A percentile compares a stretch with the other conserved stretches of the same genome.
Evolutionary conservation across 805 yeast genomes (phyloP).

Genomic region (Yarrowia divulgata): DNA sequence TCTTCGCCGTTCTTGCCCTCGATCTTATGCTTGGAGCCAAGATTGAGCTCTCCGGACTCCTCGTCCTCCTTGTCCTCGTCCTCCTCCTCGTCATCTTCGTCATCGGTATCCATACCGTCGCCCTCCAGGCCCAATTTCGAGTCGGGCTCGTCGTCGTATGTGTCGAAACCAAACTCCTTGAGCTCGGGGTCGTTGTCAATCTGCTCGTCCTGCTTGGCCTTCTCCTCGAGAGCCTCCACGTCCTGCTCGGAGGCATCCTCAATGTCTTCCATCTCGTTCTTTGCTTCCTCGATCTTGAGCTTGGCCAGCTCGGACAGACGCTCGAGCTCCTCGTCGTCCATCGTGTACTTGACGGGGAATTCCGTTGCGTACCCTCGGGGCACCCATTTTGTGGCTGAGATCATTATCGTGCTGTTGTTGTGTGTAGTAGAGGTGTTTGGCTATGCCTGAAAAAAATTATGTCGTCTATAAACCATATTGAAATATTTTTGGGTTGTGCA

Average conservation of each 20-base stretch:
- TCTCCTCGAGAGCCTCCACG: conserved; percentile 42
- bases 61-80: conserved; percentile 54
- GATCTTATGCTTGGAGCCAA: conserved; percentile 55
- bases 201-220: conserved; percentile 39
- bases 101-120: conserved; percentile 69
- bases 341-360: conserved; percentile 85
- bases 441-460: conserved; percentile 33
- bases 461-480: conserved; percentile 23
- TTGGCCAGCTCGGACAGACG: conserved; percentile 87
- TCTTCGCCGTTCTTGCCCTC: conserved; percentile 58
- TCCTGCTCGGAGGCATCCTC: conserved; percentile 49
- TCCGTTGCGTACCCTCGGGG: conserved; percentile 96
- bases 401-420: conserved; percentile 57
- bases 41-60: conserved; percentile 53
- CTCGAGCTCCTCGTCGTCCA: conserved; percentile 91
- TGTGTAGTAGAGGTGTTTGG: conserved; percentile 1
- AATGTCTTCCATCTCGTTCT: conserved; percentile 59
- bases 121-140: conserved; percentile 61
- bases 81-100: conserved; percentile 59
- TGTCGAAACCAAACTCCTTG: conserved; percentile 85
- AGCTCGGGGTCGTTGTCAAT: conserved; percentile 53
- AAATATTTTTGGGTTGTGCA: conserved; percentile 33
- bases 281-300: conserved; percentile 79
- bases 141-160: conserved; percentile 73
- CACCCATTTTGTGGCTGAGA: conserved; percentile 93